Evolutionary conservation across 2,329 filamentous ascomycete genomes (phyloP).

Genomic region (Talaromyces sp.): DNA sequence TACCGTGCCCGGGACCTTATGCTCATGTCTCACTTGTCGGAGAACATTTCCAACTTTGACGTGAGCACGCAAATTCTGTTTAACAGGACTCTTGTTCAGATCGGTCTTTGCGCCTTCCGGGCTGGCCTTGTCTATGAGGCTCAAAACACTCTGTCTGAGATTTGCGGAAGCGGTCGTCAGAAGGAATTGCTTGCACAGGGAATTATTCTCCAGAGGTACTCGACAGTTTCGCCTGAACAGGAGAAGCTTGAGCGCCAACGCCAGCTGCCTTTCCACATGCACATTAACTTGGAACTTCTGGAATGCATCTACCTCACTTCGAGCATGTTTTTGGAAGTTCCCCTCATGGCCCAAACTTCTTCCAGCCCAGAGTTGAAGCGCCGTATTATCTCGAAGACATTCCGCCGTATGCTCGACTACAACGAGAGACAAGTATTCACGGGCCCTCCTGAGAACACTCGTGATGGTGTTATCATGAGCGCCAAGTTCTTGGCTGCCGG

Average conservation of each 20-base stretch:
- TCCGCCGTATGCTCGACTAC: slow-evolving; percentile 98
- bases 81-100: slow-evolving; percentile 96
- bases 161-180: slow-evolving; percentile 93
- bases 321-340: slow-evolving; percentile 98
- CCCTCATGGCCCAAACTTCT: slow-evolving; percentile 90
- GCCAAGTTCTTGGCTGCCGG: slow-evolving; percentile 94
- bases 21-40: slow-evolving; percentile 98
- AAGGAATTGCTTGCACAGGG: slow-evolving; percentile 98
- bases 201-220: slow-evolving; percentile 96
- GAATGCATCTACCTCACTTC: slow-evolving; percentile 98
- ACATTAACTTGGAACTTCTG: slow-evolving; percentile 97
- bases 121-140: slow-evolving; percentile 95
- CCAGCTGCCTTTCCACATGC: slow-evolving; percentile 99
- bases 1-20: slow-evolving; percentile 98
- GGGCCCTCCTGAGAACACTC: slow-evolving; percentile 95
- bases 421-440: slow-evolving; percentile 99
- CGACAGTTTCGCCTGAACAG: slow-evolving; percentile 93
- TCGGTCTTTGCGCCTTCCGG: slow-evolving; percentile 96
- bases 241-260: slow-evolving; percentile 95
- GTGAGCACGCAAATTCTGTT: slow-evolving; percentile 96
- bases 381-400: slow-evolving; percentile 98
- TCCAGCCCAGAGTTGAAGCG: slow-evolving; percentile 97
- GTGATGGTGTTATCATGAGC: slow-evolving; percentile 98
- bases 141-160: slow-evolving; percentile 95
- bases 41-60: slow-evolving; percentile 95